Evolutionary conservation across 2,329 filamentous ascomycete genomes (phyloP).

Genomic region (Calycina herbarum): DNA sequence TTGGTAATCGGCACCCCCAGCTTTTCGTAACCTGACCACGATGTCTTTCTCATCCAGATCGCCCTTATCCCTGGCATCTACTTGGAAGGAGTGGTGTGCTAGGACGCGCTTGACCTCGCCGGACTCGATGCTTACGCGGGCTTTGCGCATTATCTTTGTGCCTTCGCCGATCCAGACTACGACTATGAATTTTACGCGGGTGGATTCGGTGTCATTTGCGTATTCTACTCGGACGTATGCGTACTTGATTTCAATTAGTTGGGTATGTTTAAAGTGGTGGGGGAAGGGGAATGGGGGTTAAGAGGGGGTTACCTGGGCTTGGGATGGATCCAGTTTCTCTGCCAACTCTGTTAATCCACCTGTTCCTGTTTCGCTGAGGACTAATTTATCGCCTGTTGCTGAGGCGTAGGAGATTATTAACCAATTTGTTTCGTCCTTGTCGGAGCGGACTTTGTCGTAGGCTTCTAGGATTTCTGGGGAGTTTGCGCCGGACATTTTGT

Average conservation of each 20-base stretch:
- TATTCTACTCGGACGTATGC: conserved; percentile 67
- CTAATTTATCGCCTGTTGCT: conserved; percentile 55
- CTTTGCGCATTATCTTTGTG: conserved; percentile 69
- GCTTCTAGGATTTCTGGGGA: conserved; percentile 60
- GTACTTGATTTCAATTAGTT: conserved; percentile 45
- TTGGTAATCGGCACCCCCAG: conserved; percentile 71
- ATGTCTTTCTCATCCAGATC: conserved; percentile 64
- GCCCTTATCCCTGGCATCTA: conserved; percentile 59
- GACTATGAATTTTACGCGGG: conserved; percentile 66
- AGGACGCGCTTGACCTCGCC: conserved; percentile 64
- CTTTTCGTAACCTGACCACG: conserved; percentile 60
- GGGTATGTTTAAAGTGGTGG: conserved; percentile 27
- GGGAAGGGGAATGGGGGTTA: not conserved
- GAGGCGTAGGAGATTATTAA: conserved; percentile 63
- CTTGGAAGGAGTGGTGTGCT: conserved; percentile 63
- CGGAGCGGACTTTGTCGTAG: conserved; percentile 66
- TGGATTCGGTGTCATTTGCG: conserved; percentile 70
- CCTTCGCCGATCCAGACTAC: conserved; percentile 67
- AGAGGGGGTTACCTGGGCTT: conserved; percentile 25
- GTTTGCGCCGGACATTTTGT: conserved; percentile 55
- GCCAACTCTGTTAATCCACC: conserved; percentile 62
- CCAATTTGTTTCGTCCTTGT: conserved; percentile 67
- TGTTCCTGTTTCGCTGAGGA: conserved; percentile 56
- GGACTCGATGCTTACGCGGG: conserved; percentile 66
- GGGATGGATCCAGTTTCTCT: conserved; percentile 49